Conservation (phyloP, 1,284 basidiomycete genomes). For the Boletus semigastroideus region DNA sequence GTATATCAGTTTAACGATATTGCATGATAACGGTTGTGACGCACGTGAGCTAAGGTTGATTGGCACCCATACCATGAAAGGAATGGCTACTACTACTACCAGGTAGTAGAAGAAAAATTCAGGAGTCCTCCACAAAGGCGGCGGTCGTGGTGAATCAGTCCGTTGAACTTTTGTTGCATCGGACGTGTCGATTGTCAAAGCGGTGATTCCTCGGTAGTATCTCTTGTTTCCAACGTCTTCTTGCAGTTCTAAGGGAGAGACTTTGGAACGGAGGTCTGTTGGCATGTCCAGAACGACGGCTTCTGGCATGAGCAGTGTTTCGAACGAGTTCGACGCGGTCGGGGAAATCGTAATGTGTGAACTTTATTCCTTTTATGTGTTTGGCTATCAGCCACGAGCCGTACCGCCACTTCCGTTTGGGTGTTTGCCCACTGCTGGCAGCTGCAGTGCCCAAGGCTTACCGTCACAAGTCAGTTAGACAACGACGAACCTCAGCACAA, state of each 20-base stretch:
- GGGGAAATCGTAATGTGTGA: neutral
- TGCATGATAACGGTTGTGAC: slow-evolving; percentile 28
- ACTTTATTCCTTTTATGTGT: slow-evolving; percentile 1
- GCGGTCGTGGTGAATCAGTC: slow-evolving; percentile 29
- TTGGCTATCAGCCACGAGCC: neutral
- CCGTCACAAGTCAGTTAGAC: slow-evolving; percentile 27
- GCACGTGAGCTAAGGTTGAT: slow-evolving; percentile 74
- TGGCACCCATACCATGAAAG: slow-evolving; percentile 81
- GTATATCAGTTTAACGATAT: slow-evolving; percentile 1
- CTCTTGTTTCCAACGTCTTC: slow-evolving; percentile 6
- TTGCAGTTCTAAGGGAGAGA: slow-evolving; percentile 18
- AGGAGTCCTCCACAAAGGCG: slow-evolving; percentile 71
- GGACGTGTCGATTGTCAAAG: slow-evolving; percentile 51
- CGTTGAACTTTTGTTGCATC: slow-evolving; percentile 32
- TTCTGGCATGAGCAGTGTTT: slow-evolving; percentile 19
- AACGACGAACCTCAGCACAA: slow-evolving; percentile 10
- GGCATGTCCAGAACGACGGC: slow-evolving; percentile 34
- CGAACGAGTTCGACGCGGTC: too few relatives aligned
- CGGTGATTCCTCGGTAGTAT: slow-evolving; percentile 34
- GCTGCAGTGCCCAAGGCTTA: slow-evolving; percentile 3
- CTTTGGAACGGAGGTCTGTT: slow-evolving; percentile 26
- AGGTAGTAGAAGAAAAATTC: slow-evolving; percentile 85
- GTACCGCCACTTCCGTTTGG: slow-evolving; percentile 20
- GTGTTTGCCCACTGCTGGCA: neutral
- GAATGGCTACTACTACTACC: slow-evolving; percentile 63